These are phyloP conservation scores for Metschnikowia chrysomelidarum DNA, from an alignment of 805 yeast genomes.

Conservation along the genomic window DNA sequence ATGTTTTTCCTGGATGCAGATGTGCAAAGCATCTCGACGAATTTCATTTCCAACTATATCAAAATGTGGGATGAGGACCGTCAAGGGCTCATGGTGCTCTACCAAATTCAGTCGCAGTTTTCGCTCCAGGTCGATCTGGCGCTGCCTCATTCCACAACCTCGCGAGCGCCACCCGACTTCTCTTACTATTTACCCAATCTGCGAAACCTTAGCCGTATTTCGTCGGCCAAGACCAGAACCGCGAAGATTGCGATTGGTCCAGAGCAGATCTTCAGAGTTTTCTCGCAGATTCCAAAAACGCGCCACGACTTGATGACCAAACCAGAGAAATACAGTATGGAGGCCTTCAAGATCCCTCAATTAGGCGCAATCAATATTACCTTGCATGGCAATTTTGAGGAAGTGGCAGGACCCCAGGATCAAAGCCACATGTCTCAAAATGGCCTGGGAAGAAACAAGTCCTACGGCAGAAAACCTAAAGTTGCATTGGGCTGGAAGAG, in stretches of 20 bases:
- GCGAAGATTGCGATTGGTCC: constrained; percentile 67
- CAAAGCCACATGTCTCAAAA: constrained; percentile 20
- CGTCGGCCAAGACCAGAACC: constrained; percentile 52
- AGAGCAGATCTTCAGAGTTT: constrained; percentile 57
- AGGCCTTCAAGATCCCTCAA: constrained; percentile 67
- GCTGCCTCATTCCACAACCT: constrained; percentile 48
- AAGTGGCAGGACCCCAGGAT: constrained; percentile 54
- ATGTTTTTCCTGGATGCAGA: constrained; percentile 81
- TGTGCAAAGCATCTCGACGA: constrained; percentile 68
- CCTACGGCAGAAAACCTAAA: constrained; percentile 25
- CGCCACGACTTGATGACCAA: constrained; percentile 64
- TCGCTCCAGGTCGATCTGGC: constrained; percentile 74
- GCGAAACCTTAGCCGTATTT: constrained; percentile 69
- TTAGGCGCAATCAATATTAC: constrained; percentile 75
- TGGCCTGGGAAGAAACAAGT: constrained; percentile 18
- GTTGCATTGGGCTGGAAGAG: constrained; percentile 57
- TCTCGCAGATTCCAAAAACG: constrained; percentile 72
- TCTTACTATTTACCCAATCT: constrained; percentile 71
- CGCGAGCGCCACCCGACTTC: constrained; percentile 43
- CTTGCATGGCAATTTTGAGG: constrained; percentile 84
- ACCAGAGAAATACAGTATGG: constrained; percentile 72
- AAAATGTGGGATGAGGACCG: constrained; percentile 83
- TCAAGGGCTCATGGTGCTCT: constrained; percentile 63
- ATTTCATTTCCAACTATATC: constrained; percentile 71
- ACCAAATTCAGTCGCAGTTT: constrained; percentile 81